Conservation (phyloP, 805 yeast genomes). For the Ogataea philodendri region DNA sequence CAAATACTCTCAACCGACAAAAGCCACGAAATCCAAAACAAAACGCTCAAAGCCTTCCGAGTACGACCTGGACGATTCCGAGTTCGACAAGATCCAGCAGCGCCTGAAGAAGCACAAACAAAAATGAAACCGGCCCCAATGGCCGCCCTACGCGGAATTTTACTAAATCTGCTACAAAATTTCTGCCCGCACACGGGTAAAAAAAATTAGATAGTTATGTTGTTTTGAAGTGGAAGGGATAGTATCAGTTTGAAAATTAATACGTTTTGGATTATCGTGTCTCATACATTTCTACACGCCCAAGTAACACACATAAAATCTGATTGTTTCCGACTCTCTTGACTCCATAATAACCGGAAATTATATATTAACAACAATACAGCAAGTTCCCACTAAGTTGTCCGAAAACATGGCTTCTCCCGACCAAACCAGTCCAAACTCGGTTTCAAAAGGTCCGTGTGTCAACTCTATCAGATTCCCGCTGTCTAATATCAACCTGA, state of each 20-base stretch:
- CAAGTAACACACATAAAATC: too few relatives aligned
- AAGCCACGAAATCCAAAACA: conserved; percentile 30
- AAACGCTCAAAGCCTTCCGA: conserved; percentile 16
- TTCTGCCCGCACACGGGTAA: too few relatives aligned
- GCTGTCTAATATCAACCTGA: conserved; percentile 12
- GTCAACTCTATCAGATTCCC: conserved; percentile 10
- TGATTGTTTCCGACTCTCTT: too few relatives aligned
- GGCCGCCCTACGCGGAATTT: too few relatives aligned
- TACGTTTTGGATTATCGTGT: not conserved
- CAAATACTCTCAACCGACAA: conserved; percentile 43
- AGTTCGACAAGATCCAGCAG: conserved; percentile 46
- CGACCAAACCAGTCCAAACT: not conserved
- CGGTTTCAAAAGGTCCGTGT: not conserved
- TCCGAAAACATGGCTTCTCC: conserved; percentile 2
- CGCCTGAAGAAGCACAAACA: conserved; percentile 24
- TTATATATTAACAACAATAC: conserved; percentile 5
- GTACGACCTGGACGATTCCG: conserved; percentile 47
- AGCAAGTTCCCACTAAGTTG: conserved; percentile 7
- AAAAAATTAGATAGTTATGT: conserved; percentile 9
- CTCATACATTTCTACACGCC: too few relatives aligned
- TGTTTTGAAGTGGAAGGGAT: conserved; percentile 13
- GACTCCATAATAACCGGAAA: too few relatives aligned
- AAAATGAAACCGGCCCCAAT: conserved; percentile 11
- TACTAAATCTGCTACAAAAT: too few relatives aligned
- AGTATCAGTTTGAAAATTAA: not conserved